Evolutionary conservation across 179 eudicot species (phyloP).

Genomic region (Beta macrorhiza): DNA sequence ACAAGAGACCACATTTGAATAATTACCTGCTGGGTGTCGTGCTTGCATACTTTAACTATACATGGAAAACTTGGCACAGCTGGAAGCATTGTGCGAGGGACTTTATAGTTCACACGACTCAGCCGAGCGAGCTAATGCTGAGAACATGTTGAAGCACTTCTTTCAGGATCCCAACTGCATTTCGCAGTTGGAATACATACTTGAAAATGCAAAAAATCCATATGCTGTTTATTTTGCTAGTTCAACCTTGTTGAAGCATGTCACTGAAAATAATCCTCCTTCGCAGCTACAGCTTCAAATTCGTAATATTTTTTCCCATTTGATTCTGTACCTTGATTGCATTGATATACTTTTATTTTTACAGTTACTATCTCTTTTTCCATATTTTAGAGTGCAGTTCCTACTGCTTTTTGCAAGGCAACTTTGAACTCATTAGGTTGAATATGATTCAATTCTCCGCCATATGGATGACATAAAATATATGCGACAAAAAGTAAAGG

Average conservation of each 20-base stretch:
- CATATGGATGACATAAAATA: neutral
- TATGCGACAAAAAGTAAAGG: neutral
- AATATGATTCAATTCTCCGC: neutral
- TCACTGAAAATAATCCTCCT: slow-evolving; percentile 74
- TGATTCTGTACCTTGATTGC: neutral
- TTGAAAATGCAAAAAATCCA: slow-evolving; percentile 83
- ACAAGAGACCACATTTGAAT: slow-evolving; percentile 28
- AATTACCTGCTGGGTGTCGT: slow-evolving; percentile 19
- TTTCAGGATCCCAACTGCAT: slow-evolving; percentile 71
- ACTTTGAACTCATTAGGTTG: neutral
- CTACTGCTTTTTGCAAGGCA: neutral
- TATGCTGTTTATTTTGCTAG: slow-evolving; percentile 92
- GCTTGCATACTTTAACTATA: slow-evolving; percentile 24
- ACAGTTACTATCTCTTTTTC: neutral
- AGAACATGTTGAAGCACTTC: slow-evolving; percentile 77
- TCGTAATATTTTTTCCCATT: slow-evolving; percentile 51
- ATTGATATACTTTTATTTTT: neutral
- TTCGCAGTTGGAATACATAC: slow-evolving; percentile 80
- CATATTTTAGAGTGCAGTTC: neutral
- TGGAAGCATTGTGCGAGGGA: slow-evolving; percentile 93
- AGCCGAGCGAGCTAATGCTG: slow-evolving; percentile 89
- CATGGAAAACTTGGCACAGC: slow-evolving; percentile 87
- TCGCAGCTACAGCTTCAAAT: slow-evolving; percentile 90
- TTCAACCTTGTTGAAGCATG: slow-evolving; percentile 97
- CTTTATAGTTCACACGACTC: slow-evolving; percentile 92